Evolutionary conservation across 2,329 filamentous ascomycete species (phyloP), one percentile per base, ranked within the genome.

Genomic region (Mariannaea elegans): DNA sequence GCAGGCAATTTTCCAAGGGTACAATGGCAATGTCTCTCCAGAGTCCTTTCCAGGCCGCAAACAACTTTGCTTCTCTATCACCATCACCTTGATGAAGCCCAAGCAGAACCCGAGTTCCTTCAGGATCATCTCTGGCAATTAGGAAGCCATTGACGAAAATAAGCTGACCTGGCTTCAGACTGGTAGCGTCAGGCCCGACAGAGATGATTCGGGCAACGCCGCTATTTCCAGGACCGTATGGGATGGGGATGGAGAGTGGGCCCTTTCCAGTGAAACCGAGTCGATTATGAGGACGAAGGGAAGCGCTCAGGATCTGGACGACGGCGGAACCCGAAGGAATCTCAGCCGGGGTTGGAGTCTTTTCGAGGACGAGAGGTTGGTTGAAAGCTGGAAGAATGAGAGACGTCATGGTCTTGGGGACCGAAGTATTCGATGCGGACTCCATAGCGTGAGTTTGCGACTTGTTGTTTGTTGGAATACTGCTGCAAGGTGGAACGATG

Each of bases 351-450:
- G 56, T 46, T 0, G 27, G 23, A 1, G 47, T 41, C 10, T 63
- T 49, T 4, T 61, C 59, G 3, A 65, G 7, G 1, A 38, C 19
- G 0, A 66, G 62, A 2, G 41, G 31, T 10, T 66, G 27, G 7
- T 67, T 61, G 31, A 66, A 65, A 2, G 49, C 34, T 3, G 63
- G 29, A 2, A 66, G 61, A 1, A 66, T 21, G 14, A 66, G 64
- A 0, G 52, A 57, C 1, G 36, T 56, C 1, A 61, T 47, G 5
- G 10, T 38, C 7, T 58, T 27, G 0, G 62, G 49, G 24, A 23
- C 24, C 9, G 31, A 45, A 16, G 23, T 27, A 18, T 2, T 29
- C 12, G n/a, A 16, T 21, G 18, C 18, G 19, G 39, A 21, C 8
- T 12, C 18, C 21, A 42, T n/a, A n/a, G n/a, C n/a, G n/a, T n/a